Evolutionary conservation across 192 early-diverging fungal species (phyloP), one percentile per base, ranked within the genome.

Genomic region (Umbelopsis sp.): DNA sequence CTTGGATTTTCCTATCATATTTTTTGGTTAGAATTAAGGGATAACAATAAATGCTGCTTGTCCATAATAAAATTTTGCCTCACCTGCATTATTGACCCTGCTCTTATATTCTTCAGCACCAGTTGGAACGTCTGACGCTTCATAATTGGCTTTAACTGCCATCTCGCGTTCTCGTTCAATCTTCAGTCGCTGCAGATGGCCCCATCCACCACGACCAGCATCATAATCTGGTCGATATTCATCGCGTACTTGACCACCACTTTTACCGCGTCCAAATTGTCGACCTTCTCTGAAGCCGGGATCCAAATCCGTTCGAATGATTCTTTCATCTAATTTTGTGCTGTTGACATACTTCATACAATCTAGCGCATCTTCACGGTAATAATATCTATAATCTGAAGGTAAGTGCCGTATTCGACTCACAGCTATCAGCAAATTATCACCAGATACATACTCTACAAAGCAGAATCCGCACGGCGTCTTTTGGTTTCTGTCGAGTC

Each of bases 381-480:
- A 87, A 77, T 97, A 99, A 82, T 95, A 94, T 77, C 92, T 92
- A 76, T 1, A 69, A 33, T 53, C 44, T 6, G 7, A 41, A 37
- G 30, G 35, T 77, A 23, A 49, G 23, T 21, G 2, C n/a, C 10
- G 41, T 68, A 11, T 30, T 22, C 3, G 37, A 27, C 46, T 65
- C 25, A 49, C 13, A 55, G 35, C 16, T 45, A 69, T 18, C 5
- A 41, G 58, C 27, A 47, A 67, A 10, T 18, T 30, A 30, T 0
- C 23, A 49, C 7, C 37, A 15, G 2, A 67, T 11, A 81, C 88
- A 69, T 86, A 97, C 91, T 99, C 97, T 64, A 99, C 97, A 89
- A 99, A 99, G 77, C 97, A 99, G 81, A 99, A 99, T 12, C 97
- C 97, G 71, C 97, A 99, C 5, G 96, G 97, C 11, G 96, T 99